These are phyloP conservation scores for Aspergillus terreus DNA, from an alignment of 2,329 filamentous ascomycete species.

Conservation along the genomic window DNA sequence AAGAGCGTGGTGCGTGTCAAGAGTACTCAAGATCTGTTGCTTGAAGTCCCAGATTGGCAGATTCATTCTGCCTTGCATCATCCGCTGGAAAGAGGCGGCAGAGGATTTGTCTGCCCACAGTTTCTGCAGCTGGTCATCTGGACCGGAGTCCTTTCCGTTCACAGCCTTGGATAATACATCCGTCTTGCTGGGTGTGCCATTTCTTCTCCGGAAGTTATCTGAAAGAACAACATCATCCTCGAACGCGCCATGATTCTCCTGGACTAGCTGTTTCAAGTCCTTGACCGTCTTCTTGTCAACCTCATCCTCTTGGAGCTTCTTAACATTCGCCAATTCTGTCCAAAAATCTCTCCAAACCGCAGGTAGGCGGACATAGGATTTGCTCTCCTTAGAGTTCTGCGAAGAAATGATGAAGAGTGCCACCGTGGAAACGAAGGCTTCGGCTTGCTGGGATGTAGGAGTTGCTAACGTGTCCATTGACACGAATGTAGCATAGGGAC, in stretches of 20 bases:
- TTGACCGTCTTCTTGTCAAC: slow-evolving; percentile 67
- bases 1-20: slow-evolving; percentile 77
- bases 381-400: slow-evolving; percentile 78
- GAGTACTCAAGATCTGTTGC: slow-evolving; percentile 69
- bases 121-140: slow-evolving; percentile 43
- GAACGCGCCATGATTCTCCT: slow-evolving; percentile 42
- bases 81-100: slow-evolving; percentile 62
- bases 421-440: slow-evolving; percentile 77
- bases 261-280: slow-evolving; percentile 50
- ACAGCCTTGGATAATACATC: slow-evolving; percentile 21
- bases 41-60: slow-evolving; percentile 89
- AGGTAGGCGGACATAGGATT: slow-evolving; percentile 73
- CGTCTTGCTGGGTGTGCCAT: slow-evolving; percentile 27
- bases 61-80: slow-evolving; percentile 74
- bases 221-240: slow-evolving; percentile 73
- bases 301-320: slow-evolving; percentile 67
- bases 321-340: slow-evolving; percentile 68
- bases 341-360: slow-evolving; percentile 81
- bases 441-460: slow-evolving; percentile 74
- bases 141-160: slow-evolving; percentile 17
- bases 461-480: slow-evolving; percentile 74
- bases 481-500: slow-evolving; percentile 53
- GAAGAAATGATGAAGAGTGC: slow-evolving; percentile 79
- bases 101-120: slow-evolving; percentile 52
- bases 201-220: slow-evolving; percentile 64